Percentiles rank a stretch among this genome's conserved stretches.
These are phyloP conservation scores for Trichomonascaceae sp. DNA, from an alignment of 1,139 yeast genomes.

Conservation along the genomic window DNA sequence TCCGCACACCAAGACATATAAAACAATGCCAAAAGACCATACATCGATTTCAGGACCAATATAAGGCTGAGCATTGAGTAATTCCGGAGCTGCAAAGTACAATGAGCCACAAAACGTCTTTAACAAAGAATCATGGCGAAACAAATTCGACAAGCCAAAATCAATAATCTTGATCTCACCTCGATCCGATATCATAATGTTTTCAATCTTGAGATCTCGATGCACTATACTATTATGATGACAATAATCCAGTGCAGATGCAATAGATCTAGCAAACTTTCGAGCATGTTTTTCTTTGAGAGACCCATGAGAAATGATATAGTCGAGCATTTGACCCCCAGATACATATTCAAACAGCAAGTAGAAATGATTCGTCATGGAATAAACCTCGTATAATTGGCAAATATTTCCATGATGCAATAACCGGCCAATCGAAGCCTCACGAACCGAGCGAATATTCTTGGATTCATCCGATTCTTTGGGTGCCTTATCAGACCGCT, in stretches of 20 bases:
- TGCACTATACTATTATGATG: slow-evolving; percentile 94
- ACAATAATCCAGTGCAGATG: slow-evolving; percentile 87
- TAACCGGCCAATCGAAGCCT: slow-evolving; percentile 87
- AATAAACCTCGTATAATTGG: slow-evolving; percentile 84
- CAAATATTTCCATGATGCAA: slow-evolving; percentile 92
- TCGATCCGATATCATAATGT: slow-evolving; percentile 85
- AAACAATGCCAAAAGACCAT: slow-evolving; percentile 97
- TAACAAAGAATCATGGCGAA: slow-evolving; percentile 61
- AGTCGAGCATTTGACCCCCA: slow-evolving; percentile 97
- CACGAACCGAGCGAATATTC: slow-evolving; percentile 88
- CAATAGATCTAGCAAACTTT: slow-evolving; percentile 93
- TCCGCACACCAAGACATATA: slow-evolving; percentile 92
- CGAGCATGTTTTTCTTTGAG: slow-evolving; percentile 91
- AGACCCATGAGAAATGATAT: slow-evolving; percentile 94
- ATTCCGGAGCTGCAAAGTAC: slow-evolving; percentile 97
- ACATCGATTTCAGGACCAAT: slow-evolving; percentile 96
- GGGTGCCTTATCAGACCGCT: slow-evolving; percentile 50
- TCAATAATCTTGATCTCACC: slow-evolving; percentile 96
- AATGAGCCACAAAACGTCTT: slow-evolving; percentile 96
- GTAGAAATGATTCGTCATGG: slow-evolving; percentile 95
- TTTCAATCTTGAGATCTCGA: slow-evolving; percentile 93
- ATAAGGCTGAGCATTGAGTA: slow-evolving; percentile 86
- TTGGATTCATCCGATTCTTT: slow-evolving; percentile 82
- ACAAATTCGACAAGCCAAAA: slow-evolving; percentile 89
- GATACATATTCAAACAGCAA: slow-evolving; percentile 95